Conservation (phyloP, 2,329 filamentous ascomycete genomes). For the Talaromyces amestolkiae region DNA sequence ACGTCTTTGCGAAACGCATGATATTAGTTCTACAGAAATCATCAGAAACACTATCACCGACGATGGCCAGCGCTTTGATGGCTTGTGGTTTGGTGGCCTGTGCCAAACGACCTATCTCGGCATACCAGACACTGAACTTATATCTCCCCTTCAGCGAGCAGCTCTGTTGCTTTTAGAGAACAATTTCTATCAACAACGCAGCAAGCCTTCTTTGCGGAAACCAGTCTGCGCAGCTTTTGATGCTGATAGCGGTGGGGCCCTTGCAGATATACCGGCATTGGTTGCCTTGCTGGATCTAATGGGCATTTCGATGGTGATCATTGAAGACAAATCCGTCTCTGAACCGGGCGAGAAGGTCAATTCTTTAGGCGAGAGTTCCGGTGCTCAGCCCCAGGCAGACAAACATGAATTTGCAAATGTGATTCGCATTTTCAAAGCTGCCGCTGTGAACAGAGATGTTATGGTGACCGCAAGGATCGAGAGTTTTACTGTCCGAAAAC, state of each 20-base stretch:
- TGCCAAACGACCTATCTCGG: background rate
- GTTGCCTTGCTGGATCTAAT: background rate
- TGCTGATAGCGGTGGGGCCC: background rate
- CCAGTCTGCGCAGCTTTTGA: background rate
- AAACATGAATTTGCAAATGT: background rate
- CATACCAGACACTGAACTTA: background rate
- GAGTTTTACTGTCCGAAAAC: background rate
- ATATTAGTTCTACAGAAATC: no score
- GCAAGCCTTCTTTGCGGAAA: background rate
- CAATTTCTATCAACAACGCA: background rate
- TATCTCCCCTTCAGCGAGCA: background rate
- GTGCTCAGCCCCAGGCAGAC: background rate
- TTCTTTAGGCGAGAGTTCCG: background rate
- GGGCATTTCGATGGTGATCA: background rate
- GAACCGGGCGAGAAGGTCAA: background rate
- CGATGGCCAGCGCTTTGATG: background rate
- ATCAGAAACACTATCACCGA: background rate
- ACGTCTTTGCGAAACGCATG: no score
- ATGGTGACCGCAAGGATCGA: background rate
- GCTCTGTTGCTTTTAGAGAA: background rate
- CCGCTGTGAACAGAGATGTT: background rate
- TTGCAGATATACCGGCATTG: background rate
- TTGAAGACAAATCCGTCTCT: background rate
- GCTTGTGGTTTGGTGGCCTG: background rate
- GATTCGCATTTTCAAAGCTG: background rate